Evolutionary conservation across 2,329 filamentous ascomycete genomes (phyloP), one percentile per base, ranked within the genome.

Genomic region (Penicillium thymicola): DNA sequence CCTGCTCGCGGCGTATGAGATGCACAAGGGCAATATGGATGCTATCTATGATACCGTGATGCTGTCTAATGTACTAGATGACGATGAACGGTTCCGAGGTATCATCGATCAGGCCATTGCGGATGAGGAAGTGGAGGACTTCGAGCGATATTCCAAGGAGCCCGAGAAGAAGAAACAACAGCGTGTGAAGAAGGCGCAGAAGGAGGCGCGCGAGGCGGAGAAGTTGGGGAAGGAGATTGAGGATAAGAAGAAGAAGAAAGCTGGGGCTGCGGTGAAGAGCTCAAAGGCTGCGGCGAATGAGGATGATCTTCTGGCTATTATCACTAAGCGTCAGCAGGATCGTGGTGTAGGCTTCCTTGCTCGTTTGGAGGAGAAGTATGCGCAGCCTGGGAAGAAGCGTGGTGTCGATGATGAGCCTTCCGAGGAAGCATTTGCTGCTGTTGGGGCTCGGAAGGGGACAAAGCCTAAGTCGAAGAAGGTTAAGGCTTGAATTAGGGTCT

Each of bases 21-120:
- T 86, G 62, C 78, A 77, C 67, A 80, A 90, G 69, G 94, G 94
- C 34, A 81, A 89, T 59, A 86, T 97, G 84, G 84, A 89, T 66
- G 75, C 75, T 18, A 76, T 99, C 1, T 97, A 95, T 74, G 85
- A 92, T 70, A 78, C 79, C 0, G 88, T 99, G 40, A 96, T 99
- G 86, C 81, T 97, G 43, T 95, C 90, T 65, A 83, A 93, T 68
- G 86, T 92, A 10, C 70, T 91, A 2, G 85, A 89, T 52, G 94
- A 99, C 64, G 94, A 99, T 65, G 87, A 89, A 53, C 82, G 94
- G 9, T 97, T 96, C 75, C 83, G 90, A 14, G 75, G 70, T 16
- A 90, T 96, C 43, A 91, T 99, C 53, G 85, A 96, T 68, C 80
- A 85, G 36, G 94, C 92, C 3, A 94, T 99, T 67, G 79, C 81